A percentile compares a stretch with the other conserved stretches of the same genome.
These are phyloP conservation scores for Vigna unguiculata DNA, from an alignment of 306 rosid genomes.

Conservation along the genomic window DNA sequence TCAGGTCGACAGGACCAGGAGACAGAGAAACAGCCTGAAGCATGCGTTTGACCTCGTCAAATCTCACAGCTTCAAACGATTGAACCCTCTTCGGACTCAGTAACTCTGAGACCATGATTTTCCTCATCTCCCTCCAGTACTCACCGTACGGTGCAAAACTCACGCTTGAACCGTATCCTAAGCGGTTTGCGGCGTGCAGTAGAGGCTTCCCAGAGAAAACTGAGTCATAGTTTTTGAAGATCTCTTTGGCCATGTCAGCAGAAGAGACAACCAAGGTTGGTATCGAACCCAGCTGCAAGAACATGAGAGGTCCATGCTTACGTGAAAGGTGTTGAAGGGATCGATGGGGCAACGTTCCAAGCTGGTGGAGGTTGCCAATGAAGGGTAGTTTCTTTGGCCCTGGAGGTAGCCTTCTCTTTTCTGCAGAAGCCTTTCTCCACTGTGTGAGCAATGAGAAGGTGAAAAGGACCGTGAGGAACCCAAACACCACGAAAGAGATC, in stretches of 20 bases:
- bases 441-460: background rate
- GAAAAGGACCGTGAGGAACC: conserved; percentile 29
- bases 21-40: conserved; percentile 24
- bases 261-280: conserved; percentile 61
- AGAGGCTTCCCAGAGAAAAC: conserved; percentile 53
- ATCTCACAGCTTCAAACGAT: conserved; percentile 42
- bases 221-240: conserved; percentile 58
- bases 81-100: conserved; percentile 49
- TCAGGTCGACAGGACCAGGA: conserved; percentile 20
- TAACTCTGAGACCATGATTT: conserved; percentile 45
- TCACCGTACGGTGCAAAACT: conserved; percentile 50
- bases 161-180: conserved; percentile 42
- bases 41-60: conserved; percentile 46
- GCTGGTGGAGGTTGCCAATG: conserved; percentile 65
- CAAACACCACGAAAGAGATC: conserved; percentile 15
- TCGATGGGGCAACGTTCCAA: conserved; percentile 48
- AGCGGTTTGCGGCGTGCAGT: conserved; percentile 20
- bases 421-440: background rate
- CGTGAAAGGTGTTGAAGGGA: conserved; percentile 41
- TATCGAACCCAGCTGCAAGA: conserved; percentile 54
- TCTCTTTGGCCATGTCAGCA: conserved; percentile 48
- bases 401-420: conserved; percentile 43
- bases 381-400: conserved; percentile 58
- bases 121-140: conserved; percentile 56
- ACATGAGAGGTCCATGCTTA: conserved; percentile 59